Conservation (phyloP, 495 filamentous ascomycete genomes). For the Clohesyomyces aquaticus region DNA sequence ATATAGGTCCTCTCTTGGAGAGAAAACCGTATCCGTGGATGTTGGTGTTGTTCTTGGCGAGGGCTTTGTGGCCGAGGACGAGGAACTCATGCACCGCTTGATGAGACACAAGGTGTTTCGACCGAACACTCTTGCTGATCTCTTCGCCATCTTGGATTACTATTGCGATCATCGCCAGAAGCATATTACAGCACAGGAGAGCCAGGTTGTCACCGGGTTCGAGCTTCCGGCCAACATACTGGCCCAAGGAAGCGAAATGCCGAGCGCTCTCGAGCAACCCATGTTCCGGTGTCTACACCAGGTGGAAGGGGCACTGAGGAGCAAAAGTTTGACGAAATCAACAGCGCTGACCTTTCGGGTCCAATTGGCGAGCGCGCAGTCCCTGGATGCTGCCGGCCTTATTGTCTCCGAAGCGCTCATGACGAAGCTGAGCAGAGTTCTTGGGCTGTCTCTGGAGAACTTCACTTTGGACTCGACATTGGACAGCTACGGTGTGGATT, state of each 20-base stretch:
- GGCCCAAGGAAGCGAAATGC: background rate
- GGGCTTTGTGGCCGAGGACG: slow-evolving; percentile 19
- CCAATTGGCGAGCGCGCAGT: background rate
- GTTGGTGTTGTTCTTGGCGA: slow-evolving; percentile 4
- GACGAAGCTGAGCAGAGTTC: background rate
- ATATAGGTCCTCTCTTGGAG: background rate
- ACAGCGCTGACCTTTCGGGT: background rate
- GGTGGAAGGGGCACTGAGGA: background rate
- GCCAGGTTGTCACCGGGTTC: slow-evolving; percentile 4
- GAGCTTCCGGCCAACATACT: background rate
- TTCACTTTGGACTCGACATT: background rate
- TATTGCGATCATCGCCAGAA: slow-evolving; percentile 5
- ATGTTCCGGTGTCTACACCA: background rate
- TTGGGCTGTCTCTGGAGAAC: background rate
- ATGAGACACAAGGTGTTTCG: background rate
- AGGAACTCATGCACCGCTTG: background rate
- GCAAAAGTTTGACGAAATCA: background rate
- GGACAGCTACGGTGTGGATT: slow-evolving; percentile 6
- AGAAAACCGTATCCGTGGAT: background rate
- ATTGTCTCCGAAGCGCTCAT: background rate
- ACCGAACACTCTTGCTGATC: background rate
- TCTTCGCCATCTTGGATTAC: slow-evolving; percentile 10
- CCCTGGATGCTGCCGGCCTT: background rate
- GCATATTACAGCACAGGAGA: background rate
- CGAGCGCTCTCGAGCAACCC: background rate